A percentile compares a stretch with the other conserved stretches of the same genome.
These are phyloP conservation scores for Fusarium xyrophilum DNA, from an alignment of 2,329 filamentous ascomycete genomes.

Conservation along the genomic window DNA sequence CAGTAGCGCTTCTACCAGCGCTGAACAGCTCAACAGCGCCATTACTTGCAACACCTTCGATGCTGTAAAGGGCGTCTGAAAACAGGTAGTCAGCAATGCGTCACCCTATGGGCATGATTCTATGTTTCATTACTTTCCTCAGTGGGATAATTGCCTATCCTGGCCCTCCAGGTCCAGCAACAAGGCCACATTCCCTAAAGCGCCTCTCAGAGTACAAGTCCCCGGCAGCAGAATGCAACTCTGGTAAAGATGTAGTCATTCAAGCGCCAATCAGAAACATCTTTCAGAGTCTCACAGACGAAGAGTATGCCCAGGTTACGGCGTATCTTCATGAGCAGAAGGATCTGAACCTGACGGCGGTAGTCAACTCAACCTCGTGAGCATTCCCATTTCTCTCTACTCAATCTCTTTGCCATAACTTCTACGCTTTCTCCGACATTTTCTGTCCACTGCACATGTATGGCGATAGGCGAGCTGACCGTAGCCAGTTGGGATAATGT, in stretches of 20 bases:
- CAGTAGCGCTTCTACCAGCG: neutral
- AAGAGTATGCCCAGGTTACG: constrained; percentile 26
- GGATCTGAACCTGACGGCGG: constrained; percentile 23
- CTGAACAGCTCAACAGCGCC: neutral
- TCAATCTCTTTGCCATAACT: too few species aligned
- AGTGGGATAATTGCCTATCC: neutral
- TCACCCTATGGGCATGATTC: neutral
- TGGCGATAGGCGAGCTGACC: neutral
- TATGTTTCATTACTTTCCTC: neutral
- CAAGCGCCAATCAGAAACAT: constrained; percentile 14
- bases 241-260: neutral
- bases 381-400: neutral
- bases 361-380: constrained; percentile 29
- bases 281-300: constrained; percentile 22
- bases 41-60: neutral
- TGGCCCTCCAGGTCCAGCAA: constrained; percentile 2
- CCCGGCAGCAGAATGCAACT: neutral
- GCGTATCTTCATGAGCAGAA: constrained; percentile 18
- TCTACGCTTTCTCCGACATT: too few species aligned
- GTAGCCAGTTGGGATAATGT: constrained; percentile 20
- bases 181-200: constrained; percentile 12
- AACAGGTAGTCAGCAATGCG: too few species aligned
- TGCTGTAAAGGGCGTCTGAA: neutral
- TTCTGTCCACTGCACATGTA: neutral
- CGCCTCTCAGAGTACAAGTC: neutral